Evolutionary conservation across 805 yeast genomes (phyloP).

Genomic region (Hanseniaspora thailandica): DNA sequence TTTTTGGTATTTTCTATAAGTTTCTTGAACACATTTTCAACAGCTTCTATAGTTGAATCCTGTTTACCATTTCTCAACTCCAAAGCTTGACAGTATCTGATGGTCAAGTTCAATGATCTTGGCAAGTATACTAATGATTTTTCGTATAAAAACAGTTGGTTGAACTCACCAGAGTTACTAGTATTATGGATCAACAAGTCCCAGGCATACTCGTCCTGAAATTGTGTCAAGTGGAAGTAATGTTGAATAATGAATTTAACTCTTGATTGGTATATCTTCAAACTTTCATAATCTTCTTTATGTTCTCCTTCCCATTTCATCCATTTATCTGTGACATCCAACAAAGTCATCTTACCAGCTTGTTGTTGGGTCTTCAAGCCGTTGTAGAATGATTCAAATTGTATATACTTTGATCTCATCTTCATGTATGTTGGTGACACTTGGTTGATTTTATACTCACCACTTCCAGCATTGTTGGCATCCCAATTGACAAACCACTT

Average conservation of each 20-base stretch:
- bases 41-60: not conserved
- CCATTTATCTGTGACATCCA: not conserved
- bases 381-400: constrained; percentile 5
- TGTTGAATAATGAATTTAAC: constrained; percentile 8
- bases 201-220: constrained; percentile 6
- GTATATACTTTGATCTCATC: constrained; percentile 10
- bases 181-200: constrained; percentile 4
- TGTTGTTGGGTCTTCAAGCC: not conserved
- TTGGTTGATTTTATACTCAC: constrained; percentile 12
- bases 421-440: constrained; percentile 12
- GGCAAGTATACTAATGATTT: constrained; percentile 4
- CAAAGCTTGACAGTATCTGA: constrained; percentile 5
- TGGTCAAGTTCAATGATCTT: constrained; percentile 8
- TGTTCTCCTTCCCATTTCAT: constrained; percentile 7
- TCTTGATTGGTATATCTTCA: constrained; percentile 10
- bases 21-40: not conserved
- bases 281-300: constrained; percentile 9
- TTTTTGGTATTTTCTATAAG: constrained; percentile 9
- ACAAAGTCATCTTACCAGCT: not conserved
- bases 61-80: constrained; percentile 7
- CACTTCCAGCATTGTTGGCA: constrained; percentile 13
- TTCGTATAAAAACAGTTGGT: constrained; percentile 4
- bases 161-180: constrained; percentile 10
- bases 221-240: constrained; percentile 6
- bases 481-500: constrained; percentile 14